Percentiles rank a stretch among this genome's conserved stretches.
phyloP scores from a whole-genome alignment of 1,284 basidiomycete species.

The Melampsora abietis-canadensis region DNA sequence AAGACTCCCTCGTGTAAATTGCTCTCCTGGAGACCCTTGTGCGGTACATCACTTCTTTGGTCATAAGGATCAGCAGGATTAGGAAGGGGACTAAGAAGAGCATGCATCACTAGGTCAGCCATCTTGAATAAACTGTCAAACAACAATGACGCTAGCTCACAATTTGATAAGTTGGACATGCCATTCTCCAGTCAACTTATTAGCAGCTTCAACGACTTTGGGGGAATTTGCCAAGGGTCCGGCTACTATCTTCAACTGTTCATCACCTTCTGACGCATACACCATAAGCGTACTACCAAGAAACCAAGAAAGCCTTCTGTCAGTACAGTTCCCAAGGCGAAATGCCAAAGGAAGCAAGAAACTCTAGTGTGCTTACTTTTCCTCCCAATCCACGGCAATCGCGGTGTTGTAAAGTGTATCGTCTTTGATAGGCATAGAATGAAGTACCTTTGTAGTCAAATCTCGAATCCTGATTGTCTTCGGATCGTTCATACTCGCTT shows the following conservation, averaged over 20 bases:
- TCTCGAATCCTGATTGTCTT: conserved; percentile 16
- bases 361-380: neutral
- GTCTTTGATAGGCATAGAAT: neutral
- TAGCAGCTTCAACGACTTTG: conserved; percentile 5
- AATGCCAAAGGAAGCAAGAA: neutral
- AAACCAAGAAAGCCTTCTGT: neutral
- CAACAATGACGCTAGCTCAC: neutral
- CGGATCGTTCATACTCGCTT: neutral
- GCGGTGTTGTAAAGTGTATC: conserved; percentile 13
- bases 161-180: conserved; percentile 23
- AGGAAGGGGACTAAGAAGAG: no score
- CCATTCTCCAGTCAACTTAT: conserved; percentile 10
- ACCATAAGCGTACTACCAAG: conserved; percentile 8
- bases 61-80: no score
- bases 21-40: no score
- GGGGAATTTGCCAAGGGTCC: conserved; percentile 1
- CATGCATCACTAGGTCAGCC: no score
- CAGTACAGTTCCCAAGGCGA: no score
- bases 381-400: conserved; percentile 4
- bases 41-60: no score
- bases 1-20: no score
- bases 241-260: neutral
- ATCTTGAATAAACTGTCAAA: no score
- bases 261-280: neutral
- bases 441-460: neutral